Base-by-base conservation (phyloP, 1,139 yeast species). In the Hemisphaericaspora xylanilytica region DNA sequence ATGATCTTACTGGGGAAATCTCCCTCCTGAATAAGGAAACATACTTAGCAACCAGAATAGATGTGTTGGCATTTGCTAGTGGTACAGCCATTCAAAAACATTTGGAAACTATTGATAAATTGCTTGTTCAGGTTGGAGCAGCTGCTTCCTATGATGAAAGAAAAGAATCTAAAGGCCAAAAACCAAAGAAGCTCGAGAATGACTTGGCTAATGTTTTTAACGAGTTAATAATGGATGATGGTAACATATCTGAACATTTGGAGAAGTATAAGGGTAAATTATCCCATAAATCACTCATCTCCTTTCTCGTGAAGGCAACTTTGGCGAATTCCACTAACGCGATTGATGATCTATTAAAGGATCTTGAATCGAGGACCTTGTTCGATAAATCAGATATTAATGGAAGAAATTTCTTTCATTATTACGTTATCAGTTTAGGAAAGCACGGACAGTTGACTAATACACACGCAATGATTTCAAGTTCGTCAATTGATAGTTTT, bases 391-490 rank as follows among this genome's bases (percentile, higher is more conserved):
- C 79, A 6, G 96, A 89, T 54, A 80, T 90, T 35, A 81, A 85
- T 43, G 87, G 88, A 17, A 73, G 97, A 48, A 89, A 85, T 55
- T 83, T 89, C 50, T 77, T 90, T 52, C 97, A 90, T 58, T 87
- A 87, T 48, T 82, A 82, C 51, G 78, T 89, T 24, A 81, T 89
- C 39, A 77, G 82, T 21, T 70, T 85, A 41, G 96, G 96, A 2
- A 80, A 90, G 49, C 28, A 34, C 5, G 57, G 59, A 31, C 67
- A 63, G 37, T 49, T 58, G 35, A 44, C 53, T 21, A 55, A 56
- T 34, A 60, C 55, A 34, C 60, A 56, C 39, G 3, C 9, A 6
- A 15, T 14, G 15, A 4, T 9, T 10, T 10, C 25, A 2, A 25
- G n/a, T 5, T 28, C 20, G 6, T 12, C 21, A 15, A 21, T 4